Percentiles rank a stretch among this genome's conserved stretches.
Conservation (phyloP, 192 early-diverging fungal species). For the Diversispora epigaea region DNA sequence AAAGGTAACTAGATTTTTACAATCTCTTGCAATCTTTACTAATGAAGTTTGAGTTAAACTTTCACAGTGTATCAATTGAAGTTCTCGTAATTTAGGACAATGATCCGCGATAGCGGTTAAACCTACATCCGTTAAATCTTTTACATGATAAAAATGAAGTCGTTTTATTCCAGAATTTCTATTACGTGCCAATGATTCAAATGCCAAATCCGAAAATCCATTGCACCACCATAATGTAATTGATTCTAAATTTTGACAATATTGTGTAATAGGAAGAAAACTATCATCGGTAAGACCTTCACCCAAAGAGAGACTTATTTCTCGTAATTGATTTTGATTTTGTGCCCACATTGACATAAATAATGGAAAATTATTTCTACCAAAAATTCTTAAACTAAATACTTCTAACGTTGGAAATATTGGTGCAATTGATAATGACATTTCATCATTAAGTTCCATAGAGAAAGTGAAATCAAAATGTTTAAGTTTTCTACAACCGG, state of each 20-base stretch:
- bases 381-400: conserved; percentile 8
- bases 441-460: conserved; percentile 11
- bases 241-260: background rate
- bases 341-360: conserved; percentile 8
- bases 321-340: background rate
- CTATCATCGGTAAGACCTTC: conserved; percentile 12
- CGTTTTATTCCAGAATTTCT: background rate
- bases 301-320: background rate
- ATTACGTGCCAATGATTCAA: conserved; percentile 4
- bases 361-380: background rate
- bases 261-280: conserved; percentile 12
- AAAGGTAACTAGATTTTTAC: conserved; percentile 4
- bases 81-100: conserved; percentile 8
- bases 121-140: conserved; percentile 8
- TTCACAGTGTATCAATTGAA: conserved; percentile 9
- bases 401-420: background rate
- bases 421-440: background rate
- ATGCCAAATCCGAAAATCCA: background rate
- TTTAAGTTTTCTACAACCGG: background rate
- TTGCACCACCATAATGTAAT: conserved; percentile 10
- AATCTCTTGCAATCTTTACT: conserved; percentile 6
- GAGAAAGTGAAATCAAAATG: conserved; percentile 12
- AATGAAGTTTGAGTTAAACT: conserved; percentile 5
- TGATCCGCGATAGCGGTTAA: background rate
- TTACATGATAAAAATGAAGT: conserved; percentile 9